Evolutionary conservation across 1,284 basidiomycete genomes (phyloP), one percentile per base, ranked within the genome.

Genomic region (Ceratobasidium sp.): DNA sequence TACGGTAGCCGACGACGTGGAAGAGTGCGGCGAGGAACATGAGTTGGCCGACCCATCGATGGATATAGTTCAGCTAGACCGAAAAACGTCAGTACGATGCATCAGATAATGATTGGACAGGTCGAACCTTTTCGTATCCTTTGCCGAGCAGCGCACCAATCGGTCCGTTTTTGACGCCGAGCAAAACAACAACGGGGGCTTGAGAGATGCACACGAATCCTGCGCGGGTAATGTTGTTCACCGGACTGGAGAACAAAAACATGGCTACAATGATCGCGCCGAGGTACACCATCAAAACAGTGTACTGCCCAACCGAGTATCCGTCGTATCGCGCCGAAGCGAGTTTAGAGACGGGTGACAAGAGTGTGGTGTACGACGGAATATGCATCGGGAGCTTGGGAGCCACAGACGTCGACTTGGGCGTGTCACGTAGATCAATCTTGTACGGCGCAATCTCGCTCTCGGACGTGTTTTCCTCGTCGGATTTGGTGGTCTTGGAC

Each of bases 1-100:
- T 46, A 73, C 72, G 52, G 48, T 74, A 75, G 5, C 74, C 73
- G n/a, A 75, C 69, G 21, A 74, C 65, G 67, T 75, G 75, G 60
- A 71, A 75, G 23, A 75, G 71, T 9, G 73, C 34, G 36, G 75
- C 41, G 23, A 75, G 9, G 59, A 75, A 75, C 57, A 75, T 74
- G 46, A 71, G 57, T 26, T 71, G 50, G n/a, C 75, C 75, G 53
- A 75, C 69, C 71, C 73, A 75, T n/a, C 75, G 73, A 46, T 75
- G 75, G 26, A 75, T 61, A 23, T 67, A 73, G 53, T 75, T 74
- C 53, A 75, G 57, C 75, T 75, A 36, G 23, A 34, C 1, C 39
- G 21, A 61, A 23, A 30, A 18, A 39, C 60, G 39, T 52, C 28
- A 55, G 32, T 14, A 26, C n/a, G 46, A 23, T 16, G 5, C 30